Evolutionary conservation across 306 rosid genomes (phyloP), one percentile per base, ranked within the genome.

Genomic region (Sesbania bispinosa): DNA sequence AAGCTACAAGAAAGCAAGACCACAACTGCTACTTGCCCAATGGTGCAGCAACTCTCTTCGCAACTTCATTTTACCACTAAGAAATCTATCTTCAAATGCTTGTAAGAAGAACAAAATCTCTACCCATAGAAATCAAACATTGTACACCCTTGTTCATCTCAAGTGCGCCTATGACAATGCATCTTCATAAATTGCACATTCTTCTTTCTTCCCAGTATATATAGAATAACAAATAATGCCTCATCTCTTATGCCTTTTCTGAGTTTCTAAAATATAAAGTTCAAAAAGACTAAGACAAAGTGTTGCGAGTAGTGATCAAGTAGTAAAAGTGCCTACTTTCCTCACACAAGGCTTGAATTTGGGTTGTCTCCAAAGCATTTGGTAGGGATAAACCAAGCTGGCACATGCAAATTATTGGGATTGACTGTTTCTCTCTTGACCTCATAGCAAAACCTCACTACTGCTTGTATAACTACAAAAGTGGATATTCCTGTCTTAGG

Each of bases 81-180:
- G 32, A 24, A 50, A 54, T 19, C 52, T 67, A 65, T 14, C 57
- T 18, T 74, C 54, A 36, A 52, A 68, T 35, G 20, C 20, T 48
- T 26, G 67, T 48, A 7, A 1, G 39, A 35, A 14, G 50, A 57
- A 47, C 39, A 65, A 79, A 79, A 66, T 38, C 43, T 67, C 69
- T 2, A 24, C 36, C 16, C 69, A 46, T 10, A 55, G n/a, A 41
- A 73, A 48, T 38, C 10, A 60, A 60, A 61, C 51, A 54, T 14
- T 10, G 7, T 60, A 13, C 24, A 62, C 30, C 58, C 42, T 16
- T 21, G 50, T 33, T 62, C 59, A 42, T 6, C 67, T 71, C 23
- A 10, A 27, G 62, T 64, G 38, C 35, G 50, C 33, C 33, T 15
- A 36, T 2, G 39, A 59, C 20, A 62, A 38, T 50, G 54, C 55